Base-by-base conservation (phyloP, 768 basidiomycete genomes). In the Leccinum sublutescens region DNA sequence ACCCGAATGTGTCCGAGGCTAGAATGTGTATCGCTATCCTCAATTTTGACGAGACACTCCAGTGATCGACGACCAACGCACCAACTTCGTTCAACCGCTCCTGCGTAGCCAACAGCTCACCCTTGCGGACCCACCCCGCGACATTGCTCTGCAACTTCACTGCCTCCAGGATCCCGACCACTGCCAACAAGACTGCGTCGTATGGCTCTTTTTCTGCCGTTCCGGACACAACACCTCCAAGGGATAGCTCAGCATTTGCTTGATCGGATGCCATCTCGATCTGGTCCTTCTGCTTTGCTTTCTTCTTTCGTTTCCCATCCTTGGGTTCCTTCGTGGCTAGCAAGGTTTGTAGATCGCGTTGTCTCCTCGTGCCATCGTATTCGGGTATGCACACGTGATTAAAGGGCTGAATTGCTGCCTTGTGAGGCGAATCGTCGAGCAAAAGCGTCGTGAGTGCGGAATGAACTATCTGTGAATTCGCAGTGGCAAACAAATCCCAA, bases 341-440 rank as follows among this genome's bases (percentile, higher is more conserved):
- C 7, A 80, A 62, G 7, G 58, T 62, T 12, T 59, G 71, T 19
- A 80, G 62, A 57, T 82, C 80, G 17, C 61, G 60, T 17, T 68
- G 66, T 29, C 86, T 80, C 67, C 74, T 75, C 9, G 73, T 63
- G 2, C 71, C 75, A 14, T 78, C 76, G 68, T 92, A 93, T 67
- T 92, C 91, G 10, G 75, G 78, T 62, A 93, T 80, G 66, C 87
- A 90, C 21, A 93, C 74, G 67, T 94, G 92, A 68, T 91, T 94
- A 76, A 82, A 89, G 0, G 91, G 92, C 67, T 94, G 92, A 15
- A 88, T 76, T 29, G 75, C 79, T 0, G 88, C 82, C 64, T 84
- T 84, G 59, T 71, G 73, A 27, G 77, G 76, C 14, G 83, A 83
- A 62, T 84, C 82, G 59, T 84, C 82, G 11, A 84, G 70, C 27